Evolutionary conservation across 345 rosid species (phyloP), one percentile per base, ranked within the genome.

Genomic region (Clarkia xantiana): DNA sequence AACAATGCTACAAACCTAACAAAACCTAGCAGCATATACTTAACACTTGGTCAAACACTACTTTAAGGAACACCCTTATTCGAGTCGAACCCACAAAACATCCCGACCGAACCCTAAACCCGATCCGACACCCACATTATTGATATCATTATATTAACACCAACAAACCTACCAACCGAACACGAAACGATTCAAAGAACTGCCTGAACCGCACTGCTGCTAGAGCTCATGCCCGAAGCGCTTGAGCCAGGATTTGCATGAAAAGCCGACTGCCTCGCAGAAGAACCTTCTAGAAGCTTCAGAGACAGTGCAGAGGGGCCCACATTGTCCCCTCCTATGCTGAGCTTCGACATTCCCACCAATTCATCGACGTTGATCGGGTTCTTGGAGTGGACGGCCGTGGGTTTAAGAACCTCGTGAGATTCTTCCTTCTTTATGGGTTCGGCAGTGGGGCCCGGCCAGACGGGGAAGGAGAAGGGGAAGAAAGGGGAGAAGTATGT

Each of bases 361-460:
- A 93, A 73, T 62, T 93, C 84, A 10, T 93, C 88, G 0, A 87
- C 95, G 45, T 87, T 87, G 44, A 93, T 79, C 4, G 97, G 96
- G 67, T 69, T 71, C 74, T 84, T 93, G 1, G 88, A 82, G 48
- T 82, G 76, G 40, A 82, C 76, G 0, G 99, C 82, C 5, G 83
- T 82, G 50, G 96, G 99, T 77, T 77, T 84, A 14, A 93, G 71
- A 59, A 93, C 90, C 68, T 87, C 82, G 43, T 74, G 79, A 1
- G 72, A 62, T 34, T 69, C 81, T 57, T 63, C 42, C 11, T 23
- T 47, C 60, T 65, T 71, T 9, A 64, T 44, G 17, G 73, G 75
- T 46, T 63, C 93, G n/a, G 72, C 62, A 47, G 29, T 61, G 55
- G 51, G 67, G 40, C 78, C 74, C 5, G 86, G 67, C 99, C 96